Base-by-base conservation (phyloP, 2,329 filamentous ascomycete species). In the Balansia obtecta region DNA sequence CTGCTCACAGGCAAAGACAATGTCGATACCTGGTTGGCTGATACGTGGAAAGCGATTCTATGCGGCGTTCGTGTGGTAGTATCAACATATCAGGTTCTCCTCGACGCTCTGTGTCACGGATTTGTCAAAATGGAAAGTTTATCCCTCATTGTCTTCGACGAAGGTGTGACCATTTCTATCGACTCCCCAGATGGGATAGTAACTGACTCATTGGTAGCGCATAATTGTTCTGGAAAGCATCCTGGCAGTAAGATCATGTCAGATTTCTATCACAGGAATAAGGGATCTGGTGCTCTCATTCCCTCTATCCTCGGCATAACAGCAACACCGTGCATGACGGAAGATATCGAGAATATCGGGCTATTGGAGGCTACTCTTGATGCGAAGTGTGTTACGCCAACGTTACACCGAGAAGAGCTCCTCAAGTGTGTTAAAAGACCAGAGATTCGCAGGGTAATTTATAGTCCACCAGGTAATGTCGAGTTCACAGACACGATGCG, bases 241-340 rank as follows among this genome's bases (percentile, higher is more conserved):
- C 72, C 85, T 0, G 80, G 82, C 11, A 82, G 82, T 51, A 76
- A 71, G 39, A 84, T 95, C 34, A 91, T 95, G 85, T 69, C 66
- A 30, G 69, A 80, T 32, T 83, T 85, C 56, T 95, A 94, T 58
- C 77, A 80, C 54, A 68, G 70, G 30, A 64, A 62, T 16, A 72
- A 72, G 47, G 55, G 49, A 0, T 54, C 50, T 2, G 71, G 70
- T 0, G 53, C 63, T 0, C 46, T 58, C 0, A 64, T 79, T 1
- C 89, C 89, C 0, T 71, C 73, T 18, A 83, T 95, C 30, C 70
- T 95, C 5, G 89, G 88, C 0, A 71, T 95, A 22, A 90, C 85
- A 7, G 89, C 89, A 1, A 94, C 86, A 54, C 88, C 88, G 0
- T 76, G 87, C 3, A 80, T 84, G 55, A 78, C 72, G 50, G 79